A percentile compares a stretch with the other conserved stretches of the same genome.
Evolutionary conservation across 2,329 filamentous ascomycete species (phyloP).

Genomic region (Cercospora sp.): DNA sequence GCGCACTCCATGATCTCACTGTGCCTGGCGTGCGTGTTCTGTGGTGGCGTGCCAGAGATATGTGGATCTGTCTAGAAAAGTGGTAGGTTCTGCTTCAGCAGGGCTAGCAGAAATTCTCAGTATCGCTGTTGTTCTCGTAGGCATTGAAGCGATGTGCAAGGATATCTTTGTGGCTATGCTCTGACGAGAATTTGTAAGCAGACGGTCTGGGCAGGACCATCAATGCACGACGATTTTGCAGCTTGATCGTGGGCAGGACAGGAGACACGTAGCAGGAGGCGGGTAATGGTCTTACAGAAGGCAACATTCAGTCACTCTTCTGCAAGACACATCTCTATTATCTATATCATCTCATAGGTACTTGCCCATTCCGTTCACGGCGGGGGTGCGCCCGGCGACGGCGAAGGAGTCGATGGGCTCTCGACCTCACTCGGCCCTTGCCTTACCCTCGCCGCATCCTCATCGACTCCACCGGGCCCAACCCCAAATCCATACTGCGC

Average conservation of each 20-base stretch:
- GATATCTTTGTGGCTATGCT: background rate
- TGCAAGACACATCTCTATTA: background rate
- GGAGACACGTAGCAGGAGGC: background rate
- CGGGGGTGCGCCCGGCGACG: conserved; percentile 8
- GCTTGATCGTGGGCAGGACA: background rate
- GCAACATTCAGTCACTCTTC: background rate
- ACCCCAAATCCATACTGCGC: conserved; percentile 38
- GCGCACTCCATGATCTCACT: conserved; percentile 3
- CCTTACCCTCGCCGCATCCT: conserved; percentile 38
- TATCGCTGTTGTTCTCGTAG: background rate
- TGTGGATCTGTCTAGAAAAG: background rate
- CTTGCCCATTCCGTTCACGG: conserved; percentile 6
- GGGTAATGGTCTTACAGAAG: background rate
- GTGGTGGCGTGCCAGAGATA: background rate
- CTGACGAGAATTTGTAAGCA: background rate
- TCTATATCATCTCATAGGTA: background rate
- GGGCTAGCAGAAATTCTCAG: background rate
- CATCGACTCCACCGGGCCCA: conserved; percentile 32
- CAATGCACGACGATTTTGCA: background rate
- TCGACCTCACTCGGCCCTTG: background rate
- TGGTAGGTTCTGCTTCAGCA: background rate
- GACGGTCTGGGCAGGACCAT: background rate
- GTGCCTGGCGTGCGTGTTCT: background rate
- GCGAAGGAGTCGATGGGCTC: background rate
- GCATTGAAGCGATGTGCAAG: background rate